These are phyloP conservation scores for Hortiboletus flavorubellus DNA, from an alignment of 768 basidiomycete species.

Conservation along the genomic window DNA sequence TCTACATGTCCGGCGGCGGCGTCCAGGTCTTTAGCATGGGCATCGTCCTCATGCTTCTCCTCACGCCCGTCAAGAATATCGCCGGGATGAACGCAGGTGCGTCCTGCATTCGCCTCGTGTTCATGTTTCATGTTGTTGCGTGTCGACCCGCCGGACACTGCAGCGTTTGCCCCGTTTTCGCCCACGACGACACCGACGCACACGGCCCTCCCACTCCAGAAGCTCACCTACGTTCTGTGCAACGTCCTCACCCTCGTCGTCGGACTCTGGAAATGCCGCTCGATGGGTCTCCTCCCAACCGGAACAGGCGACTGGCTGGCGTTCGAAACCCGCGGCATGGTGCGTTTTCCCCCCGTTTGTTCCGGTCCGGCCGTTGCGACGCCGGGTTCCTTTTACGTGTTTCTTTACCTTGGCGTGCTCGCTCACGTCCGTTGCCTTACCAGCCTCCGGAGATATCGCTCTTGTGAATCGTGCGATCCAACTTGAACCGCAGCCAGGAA, in stretches of 20 bases:
- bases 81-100: slow-evolving; percentile 74
- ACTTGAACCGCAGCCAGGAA: not conserved
- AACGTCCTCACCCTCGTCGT: slow-evolving; percentile 77
- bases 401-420: not conserved
- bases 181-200: slow-evolving; percentile 41
- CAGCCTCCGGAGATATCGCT: slow-evolving; percentile 48
- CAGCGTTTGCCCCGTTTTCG: slow-evolving; percentile 75
- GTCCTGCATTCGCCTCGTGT: slow-evolving; percentile 26
- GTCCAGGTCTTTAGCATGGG: slow-evolving; percentile 98
- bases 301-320: slow-evolving; percentile 95
- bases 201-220: slow-evolving; percentile 62
- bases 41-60: slow-evolving; percentile 89
- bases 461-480: slow-evolving; percentile 13
- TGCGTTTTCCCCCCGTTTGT: slow-evolving; percentile 26
- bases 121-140: not conserved
- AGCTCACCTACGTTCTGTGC: slow-evolving; percentile 66
- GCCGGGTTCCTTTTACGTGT: not conserved
- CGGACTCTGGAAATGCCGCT: slow-evolving; percentile 89
- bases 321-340: slow-evolving; percentile 77
- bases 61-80: slow-evolving; percentile 82
- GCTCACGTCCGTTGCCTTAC: not conserved
- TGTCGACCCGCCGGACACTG: not conserved
- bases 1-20: slow-evolving; percentile 96
- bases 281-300: slow-evolving; percentile 87
- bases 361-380: not conserved